Percentiles rank a stretch among this genome's conserved stretches.
Conservation (phyloP, 495 filamentous ascomycete genomes). For the Aspergillus wentii region DNA sequence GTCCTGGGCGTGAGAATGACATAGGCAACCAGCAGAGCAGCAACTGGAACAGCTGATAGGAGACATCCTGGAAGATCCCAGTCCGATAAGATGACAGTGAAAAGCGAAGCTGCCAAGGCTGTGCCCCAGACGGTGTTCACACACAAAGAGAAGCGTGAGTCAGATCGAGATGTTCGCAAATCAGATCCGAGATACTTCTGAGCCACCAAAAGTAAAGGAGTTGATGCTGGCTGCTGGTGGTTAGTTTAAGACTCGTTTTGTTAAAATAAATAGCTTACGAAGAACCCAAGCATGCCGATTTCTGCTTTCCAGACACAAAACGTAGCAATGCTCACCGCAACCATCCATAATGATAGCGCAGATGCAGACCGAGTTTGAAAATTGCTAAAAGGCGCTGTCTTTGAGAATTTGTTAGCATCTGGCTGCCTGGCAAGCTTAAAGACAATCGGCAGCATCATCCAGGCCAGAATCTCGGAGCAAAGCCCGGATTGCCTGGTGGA, state of each 20-base stretch:
- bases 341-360: constrained; percentile 2
- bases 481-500: background rate
- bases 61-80: background rate
- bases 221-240: constrained; percentile 1
- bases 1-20: background rate
- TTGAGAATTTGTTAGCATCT: background rate
- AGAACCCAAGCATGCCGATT: background rate
- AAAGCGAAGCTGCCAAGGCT: background rate
- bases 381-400: background rate
- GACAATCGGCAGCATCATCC: background rate
- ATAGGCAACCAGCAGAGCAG: constrained; percentile 2
- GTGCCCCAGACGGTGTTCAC: constrained; percentile 2
- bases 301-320: background rate
- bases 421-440: background rate
- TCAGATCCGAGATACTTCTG: constrained; percentile 1
- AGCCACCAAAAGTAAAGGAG: constrained; percentile 2
- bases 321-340: constrained; percentile 1
- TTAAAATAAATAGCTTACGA: background rate
- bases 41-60: constrained; percentile 2
- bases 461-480: constrained; percentile 2
- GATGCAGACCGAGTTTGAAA: background rate
- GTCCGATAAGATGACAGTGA: background rate
- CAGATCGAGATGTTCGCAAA: background rate
- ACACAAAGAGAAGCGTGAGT: background rate
- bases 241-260: background rate